Base-by-base conservation (phyloP, 331 rosid species). In the Acacia concinna region DNA sequence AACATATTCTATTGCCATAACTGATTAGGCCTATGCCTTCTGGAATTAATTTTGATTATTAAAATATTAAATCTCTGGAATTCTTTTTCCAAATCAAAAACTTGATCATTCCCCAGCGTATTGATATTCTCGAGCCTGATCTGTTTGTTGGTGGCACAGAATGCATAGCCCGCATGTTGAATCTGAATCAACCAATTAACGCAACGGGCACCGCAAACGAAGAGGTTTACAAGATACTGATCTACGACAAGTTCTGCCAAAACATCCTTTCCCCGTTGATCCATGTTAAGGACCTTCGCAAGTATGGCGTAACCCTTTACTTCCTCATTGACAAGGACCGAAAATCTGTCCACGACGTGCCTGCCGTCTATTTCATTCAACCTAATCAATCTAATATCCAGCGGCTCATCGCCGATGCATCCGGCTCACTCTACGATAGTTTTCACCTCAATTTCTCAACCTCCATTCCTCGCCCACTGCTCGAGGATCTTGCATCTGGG, bases 151-250 rank as follows among this genome's bases (percentile, higher is more conserved):
- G 65, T 35, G 74, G 23, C 77, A 68, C 91, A 90, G 95, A 90
- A 87, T 87, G 93, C 71, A 84, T 90, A 49, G 47, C 79, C n/a
- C 92, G 96, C 11, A 87, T 90, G 91, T 69, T 90, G 96, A 90
- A 90, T 90, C 86, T 90, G 86, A 90, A 90, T 74, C 96, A 88
- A 69, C 91, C 93, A 4, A 83, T 90, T 30, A 84, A 67, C 78
- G 78, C 91, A 30, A 73, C 87, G 41, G 91, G 90, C 34, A 88
- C 88, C 13, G 91, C 93, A 3, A 90, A 87, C 59, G 96, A 88
- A 68, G 96, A 90, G 17, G 96, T 90, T 1, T 90, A 90, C 73
- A 90, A 88, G 92, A 88, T 90, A 63, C 82, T 90, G 86, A 88
- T 90, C 85, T 90, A 78, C 62, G 96, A 90, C 64, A 84, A 69